Evolutionary conservation across 192 early-diverging fungal species (phyloP).

Genomic region (Phlyctochytrium planicorne): DNA sequence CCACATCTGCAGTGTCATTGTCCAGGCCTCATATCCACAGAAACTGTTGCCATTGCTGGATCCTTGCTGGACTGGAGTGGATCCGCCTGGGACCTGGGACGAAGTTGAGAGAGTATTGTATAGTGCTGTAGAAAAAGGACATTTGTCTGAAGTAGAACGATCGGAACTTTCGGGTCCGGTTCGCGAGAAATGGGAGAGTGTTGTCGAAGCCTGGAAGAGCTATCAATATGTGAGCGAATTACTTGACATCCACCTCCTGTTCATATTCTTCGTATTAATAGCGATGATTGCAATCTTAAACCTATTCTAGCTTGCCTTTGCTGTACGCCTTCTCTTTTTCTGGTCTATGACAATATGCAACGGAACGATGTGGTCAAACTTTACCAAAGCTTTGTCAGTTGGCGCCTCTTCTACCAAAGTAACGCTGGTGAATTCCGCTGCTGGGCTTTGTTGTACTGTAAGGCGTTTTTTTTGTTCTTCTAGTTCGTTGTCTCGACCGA

Average conservation of each 20-base stretch:
- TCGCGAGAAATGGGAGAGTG: background rate
- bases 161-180: background rate
- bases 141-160: background rate
- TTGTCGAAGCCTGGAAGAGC: background rate
- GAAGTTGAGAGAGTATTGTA: background rate
- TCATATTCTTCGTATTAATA: background rate
- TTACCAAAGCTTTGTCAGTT: background rate
- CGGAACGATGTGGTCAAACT: background rate
- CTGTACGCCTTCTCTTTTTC: background rate
- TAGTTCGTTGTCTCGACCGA: background rate
- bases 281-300: background rate
- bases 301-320: background rate
- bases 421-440: background rate
- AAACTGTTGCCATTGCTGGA: background rate
- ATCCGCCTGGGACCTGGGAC: background rate
- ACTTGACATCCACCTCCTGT: too few species aligned
- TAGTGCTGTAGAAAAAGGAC: background rate
- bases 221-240: too few species aligned
- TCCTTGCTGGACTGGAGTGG: background rate
- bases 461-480: background rate
- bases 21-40: background rate
- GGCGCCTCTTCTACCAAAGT: background rate
- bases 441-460: background rate
- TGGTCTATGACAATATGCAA: background rate
- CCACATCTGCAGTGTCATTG: background rate